These are phyloP conservation scores for Neofusicoccum cordaticola DNA, from an alignment of 2,329 filamentous ascomycete species.

Conservation along the genomic window DNA sequence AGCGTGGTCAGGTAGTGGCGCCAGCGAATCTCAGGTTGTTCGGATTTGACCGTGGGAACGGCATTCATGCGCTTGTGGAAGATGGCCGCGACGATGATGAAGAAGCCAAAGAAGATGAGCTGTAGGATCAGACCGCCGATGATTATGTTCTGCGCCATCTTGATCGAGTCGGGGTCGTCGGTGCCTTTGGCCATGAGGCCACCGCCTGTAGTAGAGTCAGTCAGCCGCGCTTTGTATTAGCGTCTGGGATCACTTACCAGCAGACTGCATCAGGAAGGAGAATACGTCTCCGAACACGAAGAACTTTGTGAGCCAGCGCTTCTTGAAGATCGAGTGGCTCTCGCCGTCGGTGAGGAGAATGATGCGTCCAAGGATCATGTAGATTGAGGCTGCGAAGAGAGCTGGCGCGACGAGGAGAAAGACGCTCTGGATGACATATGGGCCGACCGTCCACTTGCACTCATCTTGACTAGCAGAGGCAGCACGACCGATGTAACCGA, in stretches of 20 bases:
- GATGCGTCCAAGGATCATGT: conserved; percentile 44
- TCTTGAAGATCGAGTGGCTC: conserved; percentile 32
- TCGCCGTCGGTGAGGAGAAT: conserved; percentile 36
- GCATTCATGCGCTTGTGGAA: conserved; percentile 25
- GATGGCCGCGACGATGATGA: conserved; percentile 29
- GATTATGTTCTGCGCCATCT: conserved; percentile 4
- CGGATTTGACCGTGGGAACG: not conserved
- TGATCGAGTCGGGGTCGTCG: not conserved
- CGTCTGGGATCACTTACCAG: not conserved
- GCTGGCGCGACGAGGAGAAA: conserved; percentile 47
- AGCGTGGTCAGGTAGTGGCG: conserved; percentile 41
- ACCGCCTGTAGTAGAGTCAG: not conserved
- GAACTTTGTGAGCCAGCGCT: conserved; percentile 39
- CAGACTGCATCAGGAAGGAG: conserved; percentile 40
- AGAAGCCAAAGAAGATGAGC: conserved; percentile 32
- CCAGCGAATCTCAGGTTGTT: conserved; percentile 22
- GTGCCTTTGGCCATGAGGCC: conserved; percentile 3
- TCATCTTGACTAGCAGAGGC: conserved; percentile 28
- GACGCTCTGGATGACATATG: conserved; percentile 45
- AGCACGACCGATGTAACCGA: conserved; percentile 50
- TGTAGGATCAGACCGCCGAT: conserved; percentile 33
- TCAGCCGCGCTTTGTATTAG: too few relatives aligned
- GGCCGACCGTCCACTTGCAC: conserved; percentile 27
- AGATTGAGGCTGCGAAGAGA: conserved; percentile 48
- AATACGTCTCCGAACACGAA: conserved; percentile 45